Percentiles rank a stretch among this genome's conserved stretches.
phyloP scores from a whole-genome alignment of 2,329 filamentous ascomycete species.

The Penicillium sclerotiorum region DNA sequence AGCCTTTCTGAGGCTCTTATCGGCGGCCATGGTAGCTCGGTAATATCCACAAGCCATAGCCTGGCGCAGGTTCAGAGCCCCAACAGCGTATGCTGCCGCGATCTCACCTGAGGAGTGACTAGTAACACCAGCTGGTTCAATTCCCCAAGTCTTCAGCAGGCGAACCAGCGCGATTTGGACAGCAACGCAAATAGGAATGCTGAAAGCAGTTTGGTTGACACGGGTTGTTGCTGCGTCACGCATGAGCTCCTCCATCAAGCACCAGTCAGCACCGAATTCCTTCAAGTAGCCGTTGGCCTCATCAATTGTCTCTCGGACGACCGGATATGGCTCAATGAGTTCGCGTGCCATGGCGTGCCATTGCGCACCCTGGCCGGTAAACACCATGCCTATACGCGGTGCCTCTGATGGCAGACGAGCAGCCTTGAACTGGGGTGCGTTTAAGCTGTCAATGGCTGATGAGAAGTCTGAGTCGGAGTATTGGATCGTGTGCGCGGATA shows the following conservation, averaged over 20 bases:
- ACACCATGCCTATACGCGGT: slow-evolving; percentile 14
- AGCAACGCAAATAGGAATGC: slow-evolving; percentile 37
- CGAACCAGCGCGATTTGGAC: slow-evolving; percentile 53
- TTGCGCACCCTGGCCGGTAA: slow-evolving; percentile 27
- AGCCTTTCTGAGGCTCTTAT: background rate
- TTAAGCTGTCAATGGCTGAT: background rate
- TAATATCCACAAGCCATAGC: slow-evolving; percentile 45
- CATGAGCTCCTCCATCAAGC: slow-evolving; percentile 5
- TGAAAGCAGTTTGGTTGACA: slow-evolving; percentile 1
- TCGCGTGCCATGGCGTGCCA: slow-evolving; percentile 22
- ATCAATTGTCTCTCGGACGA: background rate
- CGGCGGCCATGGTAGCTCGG: background rate
- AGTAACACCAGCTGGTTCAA: slow-evolving; percentile 45
- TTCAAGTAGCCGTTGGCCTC: background rate
- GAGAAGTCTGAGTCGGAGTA: background rate
- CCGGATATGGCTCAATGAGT: slow-evolving; percentile 9
- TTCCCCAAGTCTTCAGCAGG: slow-evolving; percentile 48
- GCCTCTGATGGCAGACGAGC: background rate
- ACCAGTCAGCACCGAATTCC: slow-evolving; percentile 3
- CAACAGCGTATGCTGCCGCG: slow-evolving; percentile 50
- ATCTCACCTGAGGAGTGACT: slow-evolving; percentile 57
- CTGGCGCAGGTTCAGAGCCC: slow-evolving; percentile 34
- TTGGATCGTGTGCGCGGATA: slow-evolving; percentile 1
- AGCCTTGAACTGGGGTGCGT: background rate
- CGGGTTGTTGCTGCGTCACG: background rate